Percentiles rank a stretch among this genome's conserved stretches.
phyloP scores from a whole-genome alignment of 331 rosid species.

The Malus hybrid region DNA sequence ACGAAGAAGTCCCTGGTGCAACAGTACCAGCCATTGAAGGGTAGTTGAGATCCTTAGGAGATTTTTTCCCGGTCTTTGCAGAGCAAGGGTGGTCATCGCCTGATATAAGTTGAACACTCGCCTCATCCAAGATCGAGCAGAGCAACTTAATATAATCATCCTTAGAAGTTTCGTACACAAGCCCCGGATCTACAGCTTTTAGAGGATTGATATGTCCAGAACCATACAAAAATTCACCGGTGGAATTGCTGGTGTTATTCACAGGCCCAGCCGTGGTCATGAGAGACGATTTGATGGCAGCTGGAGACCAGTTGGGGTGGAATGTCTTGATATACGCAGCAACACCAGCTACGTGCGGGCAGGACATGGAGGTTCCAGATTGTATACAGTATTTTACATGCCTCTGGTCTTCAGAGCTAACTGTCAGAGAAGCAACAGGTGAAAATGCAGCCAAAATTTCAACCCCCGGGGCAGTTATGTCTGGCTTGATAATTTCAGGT shows the following conservation, averaged over 20 bases:
- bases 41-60: neutral
- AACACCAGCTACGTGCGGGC: slow-evolving; percentile 39
- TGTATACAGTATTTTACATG: slow-evolving; percentile 17
- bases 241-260: neutral
- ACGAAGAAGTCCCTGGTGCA: neutral
- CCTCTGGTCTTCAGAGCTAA: neutral
- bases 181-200: neutral
- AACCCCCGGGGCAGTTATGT: slow-evolving; percentile 43
- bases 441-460: slow-evolving; percentile 41
- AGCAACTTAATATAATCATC: neutral
- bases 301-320: slow-evolving; percentile 42
- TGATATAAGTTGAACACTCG: neutral
- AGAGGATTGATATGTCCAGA: slow-evolving; percentile 4
- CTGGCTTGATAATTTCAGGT: slow-evolving; percentile 31
- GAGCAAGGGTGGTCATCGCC: slow-evolving; percentile 11
- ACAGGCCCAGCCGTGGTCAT: slow-evolving; percentile 26
- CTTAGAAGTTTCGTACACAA: neutral
- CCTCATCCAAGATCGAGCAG: neutral
- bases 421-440: slow-evolving; percentile 10
- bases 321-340: slow-evolving; percentile 35
- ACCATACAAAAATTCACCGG: neutral
- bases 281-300: slow-evolving; percentile 42
- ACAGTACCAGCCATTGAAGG: neutral
- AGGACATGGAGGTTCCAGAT: slow-evolving; percentile 46
- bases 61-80: neutral